Evolutionary conservation across 768 basidiomycete species (phyloP), one percentile per base, ranked within the genome.

Genomic region (Boletus huronensis): DNA sequence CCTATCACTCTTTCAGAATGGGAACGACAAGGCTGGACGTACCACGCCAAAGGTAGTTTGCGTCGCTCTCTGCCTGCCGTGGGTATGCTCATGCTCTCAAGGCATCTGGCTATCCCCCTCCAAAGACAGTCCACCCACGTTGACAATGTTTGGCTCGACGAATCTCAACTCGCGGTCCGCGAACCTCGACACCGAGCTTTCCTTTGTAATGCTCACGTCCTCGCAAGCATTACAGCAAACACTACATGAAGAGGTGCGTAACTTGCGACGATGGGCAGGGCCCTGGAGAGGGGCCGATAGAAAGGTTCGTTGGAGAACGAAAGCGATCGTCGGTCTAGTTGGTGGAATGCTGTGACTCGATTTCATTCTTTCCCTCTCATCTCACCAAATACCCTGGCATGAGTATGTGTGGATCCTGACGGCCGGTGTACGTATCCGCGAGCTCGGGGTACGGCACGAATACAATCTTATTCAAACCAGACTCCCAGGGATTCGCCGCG

Each of bases 161-260:
- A 98, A 98, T 69, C 81, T 98, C 47, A 95, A 95, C 65, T 88
- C 93, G 3, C 87, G 95, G 5, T 95, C 93, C 2, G 82, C 92
- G 1, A 83, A 90, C 59, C 82, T 98, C 36, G 95, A 97, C 69
- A 92, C 91, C 9, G 95, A 97, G 63, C 77, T 97, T 31, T 95
- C 93, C 0, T 91, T 97, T 68, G 66, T 95, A 44, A 82, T 97
- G 79, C 66, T 87, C 45, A 81, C 90, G 11, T 83, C 85, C 21
- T 84, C 85, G 3, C 67, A 74, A 7, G 52, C 67, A 1, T 64
- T 90, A 38, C 79, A 79, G 29, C 67, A 67, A 41, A 73, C 75
- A 46, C 74, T 90, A 3, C 74, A 75, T 1, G 74, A 75, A 1
- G 88, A 90, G 59, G 71, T 87, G 8, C 65, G 76, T 9, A 73